phyloP scores from a whole-genome alignment of 139 green algal genomes.

The Deuterostichococcus epilithicus region DNA sequence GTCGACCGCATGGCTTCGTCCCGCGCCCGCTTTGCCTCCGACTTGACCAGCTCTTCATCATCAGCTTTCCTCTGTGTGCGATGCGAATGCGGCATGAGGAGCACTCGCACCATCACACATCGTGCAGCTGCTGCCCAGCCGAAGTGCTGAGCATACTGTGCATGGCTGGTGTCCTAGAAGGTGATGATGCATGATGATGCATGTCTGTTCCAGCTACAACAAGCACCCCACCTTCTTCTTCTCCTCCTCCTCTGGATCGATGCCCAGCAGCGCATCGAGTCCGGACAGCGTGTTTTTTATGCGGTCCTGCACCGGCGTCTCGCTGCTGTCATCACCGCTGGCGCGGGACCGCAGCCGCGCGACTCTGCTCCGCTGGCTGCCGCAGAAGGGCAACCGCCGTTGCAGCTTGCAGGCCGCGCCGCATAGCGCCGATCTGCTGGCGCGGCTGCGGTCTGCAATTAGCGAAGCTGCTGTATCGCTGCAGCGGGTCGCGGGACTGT shows the following conservation, averaged over 20 bases:
- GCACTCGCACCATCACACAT: no score
- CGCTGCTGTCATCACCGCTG: neutral
- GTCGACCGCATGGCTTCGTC: neutral
- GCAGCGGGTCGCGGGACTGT: no score
- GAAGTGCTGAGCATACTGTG: no score
- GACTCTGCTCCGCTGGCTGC: no score
- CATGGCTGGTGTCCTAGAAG: neutral
- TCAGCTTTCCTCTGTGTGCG: neutral
- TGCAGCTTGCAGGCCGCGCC: neutral
- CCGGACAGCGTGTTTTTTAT: slow-evolving; percentile 63
- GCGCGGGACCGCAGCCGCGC: neutral
- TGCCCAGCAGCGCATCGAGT: slow-evolving; percentile 76
- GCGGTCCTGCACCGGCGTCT: neutral
- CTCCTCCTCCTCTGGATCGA: slow-evolving; percentile 59
- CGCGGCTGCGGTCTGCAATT: neutral
- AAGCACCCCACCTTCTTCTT: slow-evolving; percentile 4
- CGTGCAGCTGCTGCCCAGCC: no score
- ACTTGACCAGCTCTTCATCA: neutral
- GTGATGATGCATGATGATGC: neutral
- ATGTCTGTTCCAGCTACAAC: no score
- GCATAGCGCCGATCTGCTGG: neutral
- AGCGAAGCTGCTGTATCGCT: neutral
- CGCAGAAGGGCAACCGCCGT: neutral
- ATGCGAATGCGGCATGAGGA: no score
- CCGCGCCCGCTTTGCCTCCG: neutral